Evolutionary conservation across 2,329 filamentous ascomycete species (phyloP), one percentile per base, ranked within the genome.

Genomic region (Penicillium rolfsii): DNA sequence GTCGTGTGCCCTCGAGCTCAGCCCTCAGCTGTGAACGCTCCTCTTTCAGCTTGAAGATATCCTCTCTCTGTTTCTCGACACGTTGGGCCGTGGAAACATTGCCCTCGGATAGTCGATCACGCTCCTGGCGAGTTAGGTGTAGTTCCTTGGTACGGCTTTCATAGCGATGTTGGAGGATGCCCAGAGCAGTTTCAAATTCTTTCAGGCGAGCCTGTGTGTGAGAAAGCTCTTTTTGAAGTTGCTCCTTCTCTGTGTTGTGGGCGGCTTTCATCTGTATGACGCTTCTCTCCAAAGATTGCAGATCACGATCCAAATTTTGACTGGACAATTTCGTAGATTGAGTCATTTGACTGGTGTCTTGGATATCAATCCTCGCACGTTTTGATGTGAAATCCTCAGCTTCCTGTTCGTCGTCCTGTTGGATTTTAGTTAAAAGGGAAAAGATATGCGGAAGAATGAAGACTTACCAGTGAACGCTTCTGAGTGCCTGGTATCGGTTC

Each of bases 111-210:
- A 77, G 60, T 7, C 60, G 49, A 55, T 79, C 75, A 4, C 75
- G 74, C 53, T 79, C 74, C 52, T 71, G 71, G 24, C 77, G 74
- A 16, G 73, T 65, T 55, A 72, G 71, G 63, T 78, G 76, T 14
- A 78, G 60, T 49, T 79, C 73, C 8, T 69, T 72, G 19, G 70
- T 74, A 58, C 74, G 74, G 52, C 64, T 76, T 68, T 82, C 80
- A 60, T 80, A 81, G 54, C 80, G 78, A 68, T 78, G 76, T 64
- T 81, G 79, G 9, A 82, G 65, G 7, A 61, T 52, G 19, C 70
- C 68, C 52, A 80, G 69, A 5, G 67, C 69, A 46, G 70, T 67
- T 52, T 78, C 73, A 49, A 73, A 71, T 54, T 76, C 72, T 35
- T 68, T 65, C 11, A 74, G 63, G 45, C 74, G 73, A 50, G 66